Base-by-base conservation (phyloP, 1,284 basidiomycete genomes). In the Inonotus obliquus region DNA sequence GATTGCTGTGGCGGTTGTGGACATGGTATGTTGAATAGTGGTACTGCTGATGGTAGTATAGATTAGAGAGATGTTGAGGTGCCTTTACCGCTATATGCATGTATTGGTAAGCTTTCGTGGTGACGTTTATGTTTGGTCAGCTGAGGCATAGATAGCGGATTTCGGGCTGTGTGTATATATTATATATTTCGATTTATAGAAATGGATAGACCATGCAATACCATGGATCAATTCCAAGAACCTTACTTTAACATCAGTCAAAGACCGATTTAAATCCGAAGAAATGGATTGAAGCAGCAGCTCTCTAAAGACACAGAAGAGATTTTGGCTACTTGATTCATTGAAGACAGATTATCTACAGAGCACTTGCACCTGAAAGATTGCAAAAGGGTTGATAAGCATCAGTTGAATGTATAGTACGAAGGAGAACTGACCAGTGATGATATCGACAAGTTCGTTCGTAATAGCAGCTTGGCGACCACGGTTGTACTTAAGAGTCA, bases 381-480 rank as follows among this genome's bases (percentile, higher is more conserved):
- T 4, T 32, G 32, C 9, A 9, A 32, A 32, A n/a, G 29, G 29
- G 32, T 10, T 14, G 17, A 41, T 19, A 39, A 10, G 9, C n/a
- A 10, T 4, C 5, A 14, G 17, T 13, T 48, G 32, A n/a, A 48
- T 21, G 44, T 14, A 1, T 6, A 25, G 44, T 38, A 25, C 23
- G 23, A 23, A 49, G 2, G 23, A 21, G n/a, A 11, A 74, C 80
- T 62, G 60, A 93, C 92, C 92, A 69, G 93, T 95, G 72, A 96
- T 96, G 71, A 96, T 96, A 77, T 96, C 93, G 71, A 96, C 92
- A 69, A 96, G 79, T 79, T 96, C 94, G 80, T 95, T 96, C 67
- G 94, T 96, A 73, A 98, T 99, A 70, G 94, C 88, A 67, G 96
- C 96, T 83, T 99, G 96, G 75, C 96, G 94, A 83, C 95, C 96